Percentiles rank a stretch among this genome's conserved stretches.
These are phyloP conservation scores for Tolypocladium tundrense DNA, from an alignment of 2,329 filamentous ascomycete genomes.

Conservation along the genomic window DNA sequence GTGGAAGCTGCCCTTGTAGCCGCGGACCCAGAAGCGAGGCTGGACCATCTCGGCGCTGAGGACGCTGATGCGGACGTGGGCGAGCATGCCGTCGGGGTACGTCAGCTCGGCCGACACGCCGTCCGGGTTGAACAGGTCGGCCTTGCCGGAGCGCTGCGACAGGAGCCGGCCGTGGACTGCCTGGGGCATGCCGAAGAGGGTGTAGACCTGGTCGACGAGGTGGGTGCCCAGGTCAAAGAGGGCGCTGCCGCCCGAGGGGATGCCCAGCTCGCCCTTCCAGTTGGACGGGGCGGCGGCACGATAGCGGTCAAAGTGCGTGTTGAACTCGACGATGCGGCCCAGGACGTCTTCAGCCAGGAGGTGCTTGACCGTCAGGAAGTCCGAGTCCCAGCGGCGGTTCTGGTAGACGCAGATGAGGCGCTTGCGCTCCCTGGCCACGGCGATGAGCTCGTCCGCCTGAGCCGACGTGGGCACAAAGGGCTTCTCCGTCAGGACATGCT, in stretches of 20 bases:
- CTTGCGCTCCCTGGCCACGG: slow-evolving; percentile 38
- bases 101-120: slow-evolving; percentile 53
- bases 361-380: slow-evolving; percentile 60
- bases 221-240: slow-evolving; percentile 70
- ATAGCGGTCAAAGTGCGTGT: slow-evolving; percentile 73
- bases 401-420: slow-evolving; percentile 59
- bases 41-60: slow-evolving; percentile 60
- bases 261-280: slow-evolving; percentile 57
- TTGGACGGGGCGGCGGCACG: slow-evolving; percentile 45
- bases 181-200: slow-evolving; percentile 58
- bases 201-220: slow-evolving; percentile 64
- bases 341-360: slow-evolving; percentile 49
- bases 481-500: slow-evolving; percentile 76
- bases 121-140: slow-evolving; percentile 42
- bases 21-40: slow-evolving; percentile 67
- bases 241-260: slow-evolving; percentile 53
- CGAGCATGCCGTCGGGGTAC: slow-evolving; percentile 54
- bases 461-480: slow-evolving; percentile 65
- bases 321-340: slow-evolving; percentile 66
- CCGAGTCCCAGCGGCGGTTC: slow-evolving; percentile 68
- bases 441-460: slow-evolving; percentile 55
- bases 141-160: slow-evolving; percentile 46
- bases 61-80: slow-evolving; percentile 58
- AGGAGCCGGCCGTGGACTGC: slow-evolving; percentile 58
- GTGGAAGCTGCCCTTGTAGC: slow-evolving; percentile 63